Evolutionary conservation across 2,329 filamentous ascomycete species (phyloP), one percentile per base, ranked within the genome.

Genomic region (Penicillium expansum): DNA sequence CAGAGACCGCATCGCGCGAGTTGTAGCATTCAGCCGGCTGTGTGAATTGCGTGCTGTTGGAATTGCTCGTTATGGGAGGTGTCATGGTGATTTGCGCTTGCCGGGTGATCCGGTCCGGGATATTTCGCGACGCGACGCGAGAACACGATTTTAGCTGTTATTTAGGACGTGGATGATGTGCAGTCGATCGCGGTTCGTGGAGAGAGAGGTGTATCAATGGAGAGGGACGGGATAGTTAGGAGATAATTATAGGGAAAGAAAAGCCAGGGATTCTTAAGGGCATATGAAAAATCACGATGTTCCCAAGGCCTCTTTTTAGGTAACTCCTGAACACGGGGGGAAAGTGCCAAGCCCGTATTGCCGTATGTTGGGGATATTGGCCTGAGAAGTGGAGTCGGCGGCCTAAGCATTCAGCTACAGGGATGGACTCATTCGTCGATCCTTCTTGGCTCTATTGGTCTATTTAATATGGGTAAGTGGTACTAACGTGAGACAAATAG

Each of bases 1-100:
- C 42, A 5, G 62, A 47, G 14, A 62, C 33, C 4, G 51, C n/a
- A 24, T 63, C 50, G 48, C 60, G 47, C 8, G 51, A 30, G 38
- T 57, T 42, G 7, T 54, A 51, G 48, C 62, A 63, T 44, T 62
- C 35, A 5, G 38, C 30, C 2, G 58, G 58, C 29, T 57, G 57
- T 1, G 54, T 61, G 30, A 45, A 59, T 29, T 47, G 57, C 6
- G 48, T 57, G 44, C 39, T 32, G 13, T 44, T 59, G 38, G 32
- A 7, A 8, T 45, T 20, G 11, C 30, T 41, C 3, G 1, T 37
- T 35, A 29, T 54, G 29, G 38, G 33, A 35, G 35, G 30, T 44
- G 42, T 27, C 42, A 38, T 52, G 33, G 27, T 48, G 10, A 5
- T 22, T 33, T 42, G 24, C 10, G 38, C 18, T 30, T 24, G 24